Conservation (phyloP, 441 rosid species). For the Omphalea diandra region DNA sequence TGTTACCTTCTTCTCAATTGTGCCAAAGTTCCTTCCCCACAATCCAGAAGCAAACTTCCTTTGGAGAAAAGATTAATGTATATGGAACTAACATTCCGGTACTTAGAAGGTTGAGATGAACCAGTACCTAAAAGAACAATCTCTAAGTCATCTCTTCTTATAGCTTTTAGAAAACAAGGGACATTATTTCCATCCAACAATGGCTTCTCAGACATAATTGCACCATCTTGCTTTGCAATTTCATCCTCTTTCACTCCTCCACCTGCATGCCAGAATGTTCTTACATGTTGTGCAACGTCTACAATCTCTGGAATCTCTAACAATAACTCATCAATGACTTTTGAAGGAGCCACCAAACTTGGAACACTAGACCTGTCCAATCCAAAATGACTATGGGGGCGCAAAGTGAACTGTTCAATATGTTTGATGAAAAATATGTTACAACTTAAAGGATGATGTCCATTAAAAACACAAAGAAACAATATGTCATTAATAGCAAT, state of each 20-base stretch:
- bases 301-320: constrained; percentile 69
- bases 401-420: constrained; percentile 70
- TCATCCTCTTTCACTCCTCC: constrained; percentile 19
- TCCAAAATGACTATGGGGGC: constrained; percentile 79
- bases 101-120: constrained; percentile 93
- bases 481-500: neutral
- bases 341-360: constrained; percentile 35
- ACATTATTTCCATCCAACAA: constrained; percentile 54
- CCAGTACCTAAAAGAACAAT: constrained; percentile 90
- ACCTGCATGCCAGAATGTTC: constrained; percentile 47
- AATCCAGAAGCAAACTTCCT: constrained; percentile 81
- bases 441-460: neutral
- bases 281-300: constrained; percentile 56
- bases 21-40: constrained; percentile 95
- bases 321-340: constrained; percentile 57
- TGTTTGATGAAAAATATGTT: neutral
- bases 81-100: constrained; percentile 77
- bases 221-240: neutral
- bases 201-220: constrained; percentile 51
- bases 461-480: neutral
- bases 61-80: constrained; percentile 70
- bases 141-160: constrained; percentile 82
- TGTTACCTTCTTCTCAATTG: constrained; percentile 86
- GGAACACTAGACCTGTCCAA: constrained; percentile 72
- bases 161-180: constrained; percentile 67